Evolutionary conservation across 2,329 filamentous ascomycete species (phyloP).

Genomic region (Aotearoamyces nothofagi): DNA sequence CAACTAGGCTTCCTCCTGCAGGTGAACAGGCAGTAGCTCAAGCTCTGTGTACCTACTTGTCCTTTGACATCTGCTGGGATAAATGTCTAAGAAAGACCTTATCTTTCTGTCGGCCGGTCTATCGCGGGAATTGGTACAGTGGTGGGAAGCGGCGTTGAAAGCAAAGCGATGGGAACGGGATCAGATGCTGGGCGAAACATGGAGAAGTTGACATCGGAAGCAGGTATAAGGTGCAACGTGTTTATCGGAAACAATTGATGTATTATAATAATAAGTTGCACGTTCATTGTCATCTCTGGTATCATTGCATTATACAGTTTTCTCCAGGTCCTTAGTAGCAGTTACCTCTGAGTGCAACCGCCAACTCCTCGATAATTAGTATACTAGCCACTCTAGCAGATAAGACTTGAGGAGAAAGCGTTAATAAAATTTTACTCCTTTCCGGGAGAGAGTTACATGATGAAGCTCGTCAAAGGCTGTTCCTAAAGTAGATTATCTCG

Average conservation of each 20-base stretch:
- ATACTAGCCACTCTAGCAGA: constrained; percentile 1
- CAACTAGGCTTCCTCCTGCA: neutral
- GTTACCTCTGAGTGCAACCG: neutral
- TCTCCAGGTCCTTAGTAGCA: neutral
- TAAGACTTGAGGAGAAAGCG: no score
- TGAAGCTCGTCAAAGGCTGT: no score
- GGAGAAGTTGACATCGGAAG: neutral
- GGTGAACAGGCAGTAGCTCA: constrained; percentile 2
- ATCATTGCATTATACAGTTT: neutral
- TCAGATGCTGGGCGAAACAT: neutral
- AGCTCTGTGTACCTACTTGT: constrained; percentile 5
- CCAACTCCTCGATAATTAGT: neutral
- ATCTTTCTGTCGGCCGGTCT: constrained; percentile 5
- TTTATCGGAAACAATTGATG: neutral
- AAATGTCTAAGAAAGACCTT: constrained; percentile 4
- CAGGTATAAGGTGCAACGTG: neutral
- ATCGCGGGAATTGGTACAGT: neutral
- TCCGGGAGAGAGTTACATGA: no score
- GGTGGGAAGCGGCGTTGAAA: neutral
- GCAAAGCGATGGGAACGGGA: no score
- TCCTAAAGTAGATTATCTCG: no score
- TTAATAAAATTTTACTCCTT: no score
- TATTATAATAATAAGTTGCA: no score
- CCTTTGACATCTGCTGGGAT: constrained; percentile 3
- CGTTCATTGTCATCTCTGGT: neutral